These are phyloP conservation scores for Fusarium brachygibbosum DNA, from an alignment of 2,329 filamentous ascomycete genomes.

Conservation along the genomic window DNA sequence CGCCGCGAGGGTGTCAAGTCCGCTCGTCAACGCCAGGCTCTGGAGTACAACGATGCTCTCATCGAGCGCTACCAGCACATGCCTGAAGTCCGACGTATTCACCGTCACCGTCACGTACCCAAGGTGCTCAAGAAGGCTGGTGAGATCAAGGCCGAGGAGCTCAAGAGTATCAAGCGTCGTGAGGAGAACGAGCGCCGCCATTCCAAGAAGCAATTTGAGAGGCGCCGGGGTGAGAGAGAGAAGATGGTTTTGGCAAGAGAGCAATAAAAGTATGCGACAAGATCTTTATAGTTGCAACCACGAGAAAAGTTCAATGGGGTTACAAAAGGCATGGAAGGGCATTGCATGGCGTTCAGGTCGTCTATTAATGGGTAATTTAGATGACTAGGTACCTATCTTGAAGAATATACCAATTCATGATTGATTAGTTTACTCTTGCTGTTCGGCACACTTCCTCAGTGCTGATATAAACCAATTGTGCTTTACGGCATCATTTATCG, in stretches of 20 bases:
- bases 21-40: conserved; percentile 83
- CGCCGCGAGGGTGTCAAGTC: conserved; percentile 87
- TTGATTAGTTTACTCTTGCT: background rate
- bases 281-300: conserved; percentile 10
- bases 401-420: conserved; percentile 40
- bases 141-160: conserved; percentile 93
- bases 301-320: conserved; percentile 36
- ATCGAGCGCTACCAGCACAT: conserved; percentile 90
- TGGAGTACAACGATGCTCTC: conserved; percentile 92
- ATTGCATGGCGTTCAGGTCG: conserved; percentile 54
- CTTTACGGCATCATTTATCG: no score
- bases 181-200: conserved; percentile 97
- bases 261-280: conserved; percentile 57
- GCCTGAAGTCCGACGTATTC: conserved; percentile 94
- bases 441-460: background rate
- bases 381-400: conserved; percentile 31
- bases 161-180: conserved; percentile 87
- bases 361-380: conserved; percentile 40
- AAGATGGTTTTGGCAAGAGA: conserved; percentile 86
- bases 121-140: conserved; percentile 95
- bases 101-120: conserved; percentile 89
- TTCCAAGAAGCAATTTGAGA: conserved; percentile 83
- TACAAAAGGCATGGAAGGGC: conserved; percentile 45
- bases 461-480: no score
- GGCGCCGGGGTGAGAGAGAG: conserved; percentile 83